Base-by-base conservation (phyloP, 805 yeast genomes). In the Blastobotrys peoriensis region DNA sequence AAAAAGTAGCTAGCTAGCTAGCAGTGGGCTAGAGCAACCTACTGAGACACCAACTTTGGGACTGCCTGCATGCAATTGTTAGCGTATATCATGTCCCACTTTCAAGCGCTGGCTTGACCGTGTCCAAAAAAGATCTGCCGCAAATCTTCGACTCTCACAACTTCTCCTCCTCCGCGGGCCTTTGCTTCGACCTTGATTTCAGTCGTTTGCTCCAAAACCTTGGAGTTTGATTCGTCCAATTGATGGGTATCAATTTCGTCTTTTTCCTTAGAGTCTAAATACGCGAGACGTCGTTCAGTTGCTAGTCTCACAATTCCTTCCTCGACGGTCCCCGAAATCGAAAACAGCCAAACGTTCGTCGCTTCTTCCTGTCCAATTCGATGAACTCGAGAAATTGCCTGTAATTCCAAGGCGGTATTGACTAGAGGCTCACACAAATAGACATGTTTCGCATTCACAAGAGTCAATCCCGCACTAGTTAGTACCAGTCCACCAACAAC, bases 271-370 rank as follows among this genome's bases (percentile, higher is more conserved):
- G 30, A 25, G 8, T 25, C 30, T 25, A 44, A 33, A 45, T 37
- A 51, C 30, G 54, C 64, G 10, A 81, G 52, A 39, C 93, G 66
- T 52, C 76, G 79, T 47, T 75, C 71, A 0, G 88, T 78, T 0
- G 87, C 74, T 43, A 83, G 61, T n/a, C 76, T 64, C 27, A 86
- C 76, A 38, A 93, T 85, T 37, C 86, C 82, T 59, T 91, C 96
- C 62, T 93, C 98, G 13, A 93, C 95, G 0, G 95, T 79, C 34
- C 82, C 80, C 45, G 75, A 77, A 45, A 89, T 83, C 19, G 84
- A 80, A 66, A 91, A 88, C 76, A 84, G 82, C 96, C 98, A 93
- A 1, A 91, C 95, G 1, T 81, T 83, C 0, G 98, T 93, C 13
- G 76, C 79, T 36, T 73, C 68, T 2, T 71, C 74, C 62, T 93